Evolutionary conservation across 768 basidiomycete species (phyloP), one percentile per base, ranked within the genome.

Genomic region (Podaxis sp.): DNA sequence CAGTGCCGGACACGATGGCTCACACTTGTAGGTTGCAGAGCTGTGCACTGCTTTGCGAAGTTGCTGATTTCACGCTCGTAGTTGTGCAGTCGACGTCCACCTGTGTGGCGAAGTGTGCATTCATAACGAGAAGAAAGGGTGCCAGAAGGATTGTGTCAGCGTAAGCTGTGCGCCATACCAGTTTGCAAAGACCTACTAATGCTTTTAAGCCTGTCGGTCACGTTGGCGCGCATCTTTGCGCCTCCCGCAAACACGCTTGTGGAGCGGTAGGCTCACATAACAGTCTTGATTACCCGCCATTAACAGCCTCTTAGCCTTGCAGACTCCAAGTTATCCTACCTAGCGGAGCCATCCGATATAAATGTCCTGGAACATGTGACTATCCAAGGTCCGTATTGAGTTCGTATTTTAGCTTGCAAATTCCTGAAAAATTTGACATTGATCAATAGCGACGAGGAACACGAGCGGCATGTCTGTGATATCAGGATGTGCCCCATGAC

Each of bases 1-100:
- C 17, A 87, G 86, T 22, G 86, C 85, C 30, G 87, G 87, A 0
- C 86, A 88, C 63, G 69, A 78, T 22, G 85, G 83, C 15, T 75
- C 73, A 11, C 86, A 87, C 64, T 76, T 85, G 87, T 86, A 69
- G 54, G 9, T 33, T 57, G 33, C 54, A n/a, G 28, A 26, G 52
- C 26, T 52, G 53, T 9, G 13, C 49, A 48, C 17, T 15, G 1
- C 3, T 57, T 2, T 30, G 15, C 26, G 49, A 13, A 30, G 28
- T 3, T 12, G 63, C 39, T 24, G 8, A 61, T 42, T 30, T 5
- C 15, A 6, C 42, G 1, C 28, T 30, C 51, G n/a, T 60, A 88
- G 87, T 61, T 88, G 87, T 65, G 72, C 78, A 30, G 76, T 81
- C 1, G 79, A 77, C 30, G 68, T 72, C 28, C 82, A 88, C 71